phyloP scores from a whole-genome alignment of 495 filamentous ascomycete species.

The Tetracladium setigerum region DNA sequence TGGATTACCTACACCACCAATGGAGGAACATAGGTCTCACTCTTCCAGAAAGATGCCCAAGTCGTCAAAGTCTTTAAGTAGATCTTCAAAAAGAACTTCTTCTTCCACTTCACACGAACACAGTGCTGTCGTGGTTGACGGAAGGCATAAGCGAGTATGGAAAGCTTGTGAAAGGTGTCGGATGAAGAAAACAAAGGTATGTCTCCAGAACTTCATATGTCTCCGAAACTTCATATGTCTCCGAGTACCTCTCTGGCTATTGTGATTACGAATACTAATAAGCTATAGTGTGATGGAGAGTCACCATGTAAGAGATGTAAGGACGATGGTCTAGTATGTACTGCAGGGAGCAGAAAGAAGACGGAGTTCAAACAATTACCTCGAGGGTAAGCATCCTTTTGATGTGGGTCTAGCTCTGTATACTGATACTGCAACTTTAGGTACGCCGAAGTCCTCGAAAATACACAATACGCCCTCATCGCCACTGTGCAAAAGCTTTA shows the following conservation, averaged over 20 bases:
- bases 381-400: slow-evolving; percentile 31
- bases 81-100: slow-evolving; percentile 21
- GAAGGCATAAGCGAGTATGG: slow-evolving; percentile 56
- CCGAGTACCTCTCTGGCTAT: slow-evolving; percentile 32
- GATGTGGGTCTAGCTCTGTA: not conserved
- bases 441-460: slow-evolving; percentile 51
- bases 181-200: slow-evolving; percentile 66
- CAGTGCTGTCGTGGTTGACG: slow-evolving; percentile 30
- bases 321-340: slow-evolving; percentile 50
- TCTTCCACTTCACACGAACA: slow-evolving; percentile 26
- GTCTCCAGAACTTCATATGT: not conserved
- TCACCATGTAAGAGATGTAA: slow-evolving; percentile 62
- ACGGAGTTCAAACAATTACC: slow-evolving; percentile 52
- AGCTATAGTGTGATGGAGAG: slow-evolving; percentile 55
- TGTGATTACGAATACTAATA: slow-evolving; percentile 32
- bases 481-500: slow-evolving; percentile 52
- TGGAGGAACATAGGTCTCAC: slow-evolving; percentile 18
- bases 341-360: slow-evolving; percentile 49
- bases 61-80: slow-evolving; percentile 10
- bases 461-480: slow-evolving; percentile 48
- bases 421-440: slow-evolving; percentile 23
- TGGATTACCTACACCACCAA: slow-evolving; percentile 17
- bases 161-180: slow-evolving; percentile 65
- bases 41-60: slow-evolving; percentile 14
- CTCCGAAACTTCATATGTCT: not conserved